phyloP scores from a whole-genome alignment of 208 protist species.

The Angomonas deanei region DNA sequence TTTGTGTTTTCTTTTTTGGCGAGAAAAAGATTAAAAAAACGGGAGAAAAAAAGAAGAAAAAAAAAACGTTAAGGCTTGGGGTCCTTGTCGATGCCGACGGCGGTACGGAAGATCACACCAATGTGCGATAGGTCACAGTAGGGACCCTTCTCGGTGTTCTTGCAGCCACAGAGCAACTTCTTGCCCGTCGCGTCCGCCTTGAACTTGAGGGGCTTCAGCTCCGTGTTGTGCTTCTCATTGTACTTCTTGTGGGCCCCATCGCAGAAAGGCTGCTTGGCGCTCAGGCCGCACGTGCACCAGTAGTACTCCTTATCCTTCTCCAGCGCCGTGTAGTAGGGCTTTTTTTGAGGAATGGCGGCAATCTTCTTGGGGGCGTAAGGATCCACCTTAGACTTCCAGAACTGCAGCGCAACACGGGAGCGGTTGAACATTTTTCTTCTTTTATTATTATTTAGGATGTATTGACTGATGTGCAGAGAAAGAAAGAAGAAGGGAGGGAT shows the following conservation, averaged over 20 bases:
- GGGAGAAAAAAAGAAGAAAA: constrained; percentile 12
- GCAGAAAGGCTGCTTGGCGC: constrained; percentile 79
- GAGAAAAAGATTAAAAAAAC: constrained; percentile 12
- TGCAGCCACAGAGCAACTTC: constrained; percentile 69
- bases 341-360: constrained; percentile 38
- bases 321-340: constrained; percentile 35
- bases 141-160: constrained; percentile 50
- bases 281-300: constrained; percentile 77
- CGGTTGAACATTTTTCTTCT: constrained; percentile 25
- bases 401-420: constrained; percentile 22
- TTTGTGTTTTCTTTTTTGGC: too few relatives aligned
- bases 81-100: constrained; percentile 44
- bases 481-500: neutral
- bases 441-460: constrained; percentile 3
- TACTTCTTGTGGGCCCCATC: constrained; percentile 56
- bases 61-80: constrained; percentile 10
- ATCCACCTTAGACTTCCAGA: constrained; percentile 75
- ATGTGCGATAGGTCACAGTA: constrained; percentile 77
- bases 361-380: constrained; percentile 47
- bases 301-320: constrained; percentile 71
- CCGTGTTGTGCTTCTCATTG: constrained; percentile 65
- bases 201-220: constrained; percentile 58
- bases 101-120: constrained; percentile 56
- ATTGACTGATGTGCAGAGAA: constrained; percentile 6
- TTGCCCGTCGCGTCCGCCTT: constrained; percentile 43